phyloP scores from a whole-genome alignment of 306 rosid species.

The Arachis stenosperma region DNA sequence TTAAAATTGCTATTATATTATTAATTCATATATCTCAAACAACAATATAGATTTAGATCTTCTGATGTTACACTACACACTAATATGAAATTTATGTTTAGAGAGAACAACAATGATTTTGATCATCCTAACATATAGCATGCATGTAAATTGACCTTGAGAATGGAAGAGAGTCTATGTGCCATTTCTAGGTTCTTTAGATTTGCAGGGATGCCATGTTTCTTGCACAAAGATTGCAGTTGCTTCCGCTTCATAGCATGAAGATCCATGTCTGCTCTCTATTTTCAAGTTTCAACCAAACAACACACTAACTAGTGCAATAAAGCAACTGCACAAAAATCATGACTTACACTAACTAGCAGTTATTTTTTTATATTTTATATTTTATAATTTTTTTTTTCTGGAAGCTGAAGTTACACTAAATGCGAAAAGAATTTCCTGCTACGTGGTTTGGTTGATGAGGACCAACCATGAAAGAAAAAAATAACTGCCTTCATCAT shows the following conservation, averaged over 20 bases:
- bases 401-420: not conserved
- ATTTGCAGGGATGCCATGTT: slow-evolving; percentile 51
- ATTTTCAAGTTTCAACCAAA: not conserved
- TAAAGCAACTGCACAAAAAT: not conserved
- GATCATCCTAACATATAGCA: too few relatives aligned
- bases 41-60: too few relatives aligned
- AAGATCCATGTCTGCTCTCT: slow-evolving; percentile 40
- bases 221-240: slow-evolving; percentile 47
- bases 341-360: not conserved
- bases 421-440: not conserved
- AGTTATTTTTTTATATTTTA: not conserved
- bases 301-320: too few relatives aligned
- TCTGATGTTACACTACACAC: too few relatives aligned
- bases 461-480: too few relatives aligned
- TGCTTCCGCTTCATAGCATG: slow-evolving; percentile 45
- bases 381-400: too few relatives aligned
- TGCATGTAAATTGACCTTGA: slow-evolving; percentile 29
- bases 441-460: not conserved
- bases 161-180: slow-evolving; percentile 22
- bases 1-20: too few relatives aligned
- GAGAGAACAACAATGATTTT: too few relatives aligned
- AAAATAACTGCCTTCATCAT: not conserved
- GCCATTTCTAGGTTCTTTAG: slow-evolving; percentile 45
- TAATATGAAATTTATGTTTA: too few relatives aligned
- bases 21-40: too few relatives aligned